A percentile compares a stretch with the other conserved stretches of the same genome.
These are phyloP conservation scores for Naganishia vaughanmartiniae DNA, from an alignment of 768 basidiomycete genomes.

Conservation along the genomic window DNA sequence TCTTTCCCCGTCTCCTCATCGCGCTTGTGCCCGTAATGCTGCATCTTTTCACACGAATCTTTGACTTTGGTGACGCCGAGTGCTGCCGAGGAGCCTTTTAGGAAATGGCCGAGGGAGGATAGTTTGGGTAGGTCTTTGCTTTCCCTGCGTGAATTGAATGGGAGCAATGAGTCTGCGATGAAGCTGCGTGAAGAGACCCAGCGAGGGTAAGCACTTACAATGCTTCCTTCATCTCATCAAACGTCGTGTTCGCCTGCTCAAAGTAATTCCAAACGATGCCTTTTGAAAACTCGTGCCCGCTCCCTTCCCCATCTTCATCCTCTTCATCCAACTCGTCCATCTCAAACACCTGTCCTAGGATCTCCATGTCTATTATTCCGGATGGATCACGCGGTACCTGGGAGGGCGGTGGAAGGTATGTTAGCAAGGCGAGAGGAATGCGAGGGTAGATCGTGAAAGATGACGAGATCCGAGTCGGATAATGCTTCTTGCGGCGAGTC, in stretches of 20 bases:
- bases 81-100: conserved; percentile 95
- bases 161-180: too few relatives aligned
- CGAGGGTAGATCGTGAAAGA: background rate
- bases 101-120: conserved; percentile 80
- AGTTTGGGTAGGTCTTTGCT: conserved; percentile 64
- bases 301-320: conserved; percentile 63
- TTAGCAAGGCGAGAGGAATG: background rate
- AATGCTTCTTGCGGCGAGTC: too few relatives aligned
- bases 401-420: background rate
- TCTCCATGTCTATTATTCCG: conserved; percentile 69
- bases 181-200: too few relatives aligned
- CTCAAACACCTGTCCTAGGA: conserved; percentile 81
- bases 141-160: background rate
- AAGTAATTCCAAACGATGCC: conserved; percentile 80
- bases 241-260: conserved; percentile 71
- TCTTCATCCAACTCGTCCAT: conserved; percentile 58
- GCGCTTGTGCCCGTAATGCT: conserved; percentile 72
- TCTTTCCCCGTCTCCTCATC: conserved; percentile 56
- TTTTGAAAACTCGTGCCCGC: conserved; percentile 68
- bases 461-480: background rate
- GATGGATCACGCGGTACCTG: conserved; percentile 33
- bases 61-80: conserved; percentile 81
- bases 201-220: conserved; percentile 64
- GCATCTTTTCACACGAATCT: conserved; percentile 81
- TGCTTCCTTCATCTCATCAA: conserved; percentile 70